Percentiles rank a stretch among this genome's conserved stretches.
These are phyloP conservation scores for Globisporangium middletonii DNA, from an alignment of 352 stramenopile genomes.

Conservation along the genomic window DNA sequence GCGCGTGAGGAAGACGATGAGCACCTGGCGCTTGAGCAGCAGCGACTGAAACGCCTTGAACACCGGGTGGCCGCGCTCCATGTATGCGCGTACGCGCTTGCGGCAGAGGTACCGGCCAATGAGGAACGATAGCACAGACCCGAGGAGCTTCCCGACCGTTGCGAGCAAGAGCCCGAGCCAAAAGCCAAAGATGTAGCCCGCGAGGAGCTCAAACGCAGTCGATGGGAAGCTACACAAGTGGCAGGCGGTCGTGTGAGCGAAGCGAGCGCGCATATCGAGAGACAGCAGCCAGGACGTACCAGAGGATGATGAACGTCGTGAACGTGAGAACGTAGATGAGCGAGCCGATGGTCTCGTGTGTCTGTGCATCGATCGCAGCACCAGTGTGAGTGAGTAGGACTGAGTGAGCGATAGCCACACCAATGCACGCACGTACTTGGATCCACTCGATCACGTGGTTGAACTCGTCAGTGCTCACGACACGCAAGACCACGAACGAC, in stretches of 20 bases:
- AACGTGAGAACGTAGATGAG: constrained; percentile 15
- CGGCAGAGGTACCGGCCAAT: constrained; percentile 69
- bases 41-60: constrained; percentile 66
- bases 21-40: constrained; percentile 48
- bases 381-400: background rate
- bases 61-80: constrained; percentile 61
- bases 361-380: background rate
- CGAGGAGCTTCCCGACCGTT: constrained; percentile 56
- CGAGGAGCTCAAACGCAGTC: constrained; percentile 69
- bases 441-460: constrained; percentile 18
- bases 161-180: constrained; percentile 61
- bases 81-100: constrained; percentile 53
- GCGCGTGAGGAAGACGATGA: constrained; percentile 77
- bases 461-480: constrained; percentile 17
- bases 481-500: constrained; percentile 9
- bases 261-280: background rate
- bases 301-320: constrained; percentile 18
- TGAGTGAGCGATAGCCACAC: background rate
- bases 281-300: background rate
- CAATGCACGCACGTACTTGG: constrained; percentile 7
- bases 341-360: constrained; percentile 9
- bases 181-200: constrained; percentile 76
- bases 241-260: background rate
- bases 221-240: constrained; percentile 49
- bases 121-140: constrained; percentile 59